These are phyloP conservation scores for Solanum appendiculatum DNA, from an alignment of 257 asterid species.

Conservation along the genomic window DNA sequence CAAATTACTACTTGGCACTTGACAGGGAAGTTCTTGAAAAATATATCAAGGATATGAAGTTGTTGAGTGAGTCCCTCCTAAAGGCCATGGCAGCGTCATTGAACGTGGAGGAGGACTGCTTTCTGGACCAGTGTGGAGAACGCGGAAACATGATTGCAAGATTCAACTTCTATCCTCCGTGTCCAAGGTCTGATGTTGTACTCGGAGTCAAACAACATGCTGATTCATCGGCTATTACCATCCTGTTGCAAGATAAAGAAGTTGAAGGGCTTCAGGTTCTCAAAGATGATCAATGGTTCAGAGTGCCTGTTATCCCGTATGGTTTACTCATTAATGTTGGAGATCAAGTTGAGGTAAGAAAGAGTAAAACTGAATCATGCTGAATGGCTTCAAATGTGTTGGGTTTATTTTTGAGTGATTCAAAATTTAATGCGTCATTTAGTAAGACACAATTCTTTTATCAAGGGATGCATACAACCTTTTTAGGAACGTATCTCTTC, in stretches of 20 bases:
- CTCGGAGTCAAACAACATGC: constrained; percentile 35
- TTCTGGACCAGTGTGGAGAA: constrained; percentile 21
- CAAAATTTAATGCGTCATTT: background rate
- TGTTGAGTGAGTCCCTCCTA: constrained; percentile 20
- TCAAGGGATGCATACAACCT: background rate
- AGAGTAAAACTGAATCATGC: background rate
- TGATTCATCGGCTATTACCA: constrained; percentile 29
- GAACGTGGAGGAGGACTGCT: constrained; percentile 4
- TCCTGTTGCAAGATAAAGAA: constrained; percentile 28
- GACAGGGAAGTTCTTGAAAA: constrained; percentile 33
- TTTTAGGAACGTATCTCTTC: background rate
- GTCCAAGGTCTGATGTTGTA: constrained; percentile 31
- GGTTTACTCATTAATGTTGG: constrained; percentile 3
- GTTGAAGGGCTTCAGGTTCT: constrained; percentile 37
- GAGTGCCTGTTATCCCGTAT: constrained; percentile 3
- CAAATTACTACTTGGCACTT: background rate
- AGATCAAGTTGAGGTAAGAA: constrained; percentile 6
- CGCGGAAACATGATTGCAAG: constrained; percentile 19
- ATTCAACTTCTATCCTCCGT: constrained; percentile 40
- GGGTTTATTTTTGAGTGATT: background rate
- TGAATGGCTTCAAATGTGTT: background rate
- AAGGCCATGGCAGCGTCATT: constrained; percentile 20
- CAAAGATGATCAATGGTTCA: constrained; percentile 26
- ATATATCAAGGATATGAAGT: constrained; percentile 19
- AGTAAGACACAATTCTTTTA: background rate